Conservation (phyloP, 2,329 filamentous ascomycete species). For the Diaporthe ilicicola region DNA sequence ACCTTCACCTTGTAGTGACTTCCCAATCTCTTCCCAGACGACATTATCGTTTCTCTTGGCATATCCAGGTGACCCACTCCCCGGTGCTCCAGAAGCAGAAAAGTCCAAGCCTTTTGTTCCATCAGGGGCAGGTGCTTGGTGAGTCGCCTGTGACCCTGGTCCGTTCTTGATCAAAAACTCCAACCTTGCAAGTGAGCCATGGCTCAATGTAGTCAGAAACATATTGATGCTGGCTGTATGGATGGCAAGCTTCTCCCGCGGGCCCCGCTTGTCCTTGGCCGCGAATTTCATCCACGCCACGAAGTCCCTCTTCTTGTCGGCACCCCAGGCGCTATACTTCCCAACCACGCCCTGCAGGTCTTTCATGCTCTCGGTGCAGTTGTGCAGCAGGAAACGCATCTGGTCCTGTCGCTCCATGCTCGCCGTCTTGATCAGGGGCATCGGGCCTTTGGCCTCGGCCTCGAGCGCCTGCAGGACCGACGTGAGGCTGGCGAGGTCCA, state of each 20-base stretch:
- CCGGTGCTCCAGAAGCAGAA: neutral
- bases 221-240: slow-evolving; percentile 15
- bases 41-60: neutral
- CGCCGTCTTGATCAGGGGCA: slow-evolving; percentile 12
- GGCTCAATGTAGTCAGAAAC: slow-evolving; percentile 1
- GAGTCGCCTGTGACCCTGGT: neutral
- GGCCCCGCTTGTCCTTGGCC: slow-evolving; percentile 14
- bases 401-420: slow-evolving; percentile 7
- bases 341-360: neutral
- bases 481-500: slow-evolving; percentile 11
- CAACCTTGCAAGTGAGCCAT: slow-evolving; percentile 6
- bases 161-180: slow-evolving; percentile 13
- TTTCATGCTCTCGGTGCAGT: slow-evolving; percentile 13
- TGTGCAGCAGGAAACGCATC: slow-evolving; percentile 6
- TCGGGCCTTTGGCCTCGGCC: slow-evolving; percentile 9
- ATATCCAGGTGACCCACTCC: neutral
- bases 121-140: neutral
- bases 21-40: neutral
- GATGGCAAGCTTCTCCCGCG: slow-evolving; percentile 3
- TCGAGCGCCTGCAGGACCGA: slow-evolving; percentile 11
- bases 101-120: neutral
- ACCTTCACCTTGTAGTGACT: neutral
- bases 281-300: slow-evolving; percentile 19
- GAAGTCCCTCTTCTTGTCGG: slow-evolving; percentile 18
- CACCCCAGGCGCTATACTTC: neutral